Evolutionary conservation across 2,329 filamentous ascomycete genomes (phyloP), one percentile per base, ranked within the genome.

Genomic region (Ceratocystis ficicola): DNA sequence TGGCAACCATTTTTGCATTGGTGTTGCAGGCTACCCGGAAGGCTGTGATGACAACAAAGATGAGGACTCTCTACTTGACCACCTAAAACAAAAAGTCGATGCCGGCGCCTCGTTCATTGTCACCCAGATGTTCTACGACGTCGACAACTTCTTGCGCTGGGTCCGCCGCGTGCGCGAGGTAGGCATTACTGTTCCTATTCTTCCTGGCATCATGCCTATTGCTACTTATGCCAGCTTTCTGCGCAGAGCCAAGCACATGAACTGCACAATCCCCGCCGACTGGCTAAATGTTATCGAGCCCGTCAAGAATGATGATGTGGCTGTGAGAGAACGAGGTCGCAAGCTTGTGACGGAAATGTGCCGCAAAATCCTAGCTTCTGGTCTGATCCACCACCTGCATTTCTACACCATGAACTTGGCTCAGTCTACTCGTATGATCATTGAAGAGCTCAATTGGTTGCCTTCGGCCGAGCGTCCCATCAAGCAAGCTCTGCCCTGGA

Each of bases 381-480:
- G 92, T 50, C 90, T 96, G 70, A 82, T 85, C 69, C 91, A 96
- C 74, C 68, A 69, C 48, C 77, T 99, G 70, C 94, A 99, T 76
- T 99, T 99, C 77, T 99, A 99, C 79, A 99, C 94, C 68, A 99
- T 99, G 94, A 99, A 99, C 76, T 81, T 99, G 22, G 93, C 91
- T 10, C 90, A 95, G 75, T 89, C 94, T 63, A 96, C 93, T 1
- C 87, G 88, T 71, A 92, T 96, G 87, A 86, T 99, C 28, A 82
- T 99, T 15, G 92, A 97, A 71, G 92, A 96, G 75, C 81, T 99
- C 28, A 81, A 86, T 65, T 84, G 96, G 76, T 82, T 90, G 62
- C 93, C 94, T 1, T 88, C 88, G 22, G 80, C 84, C 6, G 85
- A 88, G 69, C 86, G 87, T 36, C 90, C 92, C 2, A 80, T 91